phyloP scores from a whole-genome alignment of 306 rosid species.

The Cicer chorassanicum region DNA sequence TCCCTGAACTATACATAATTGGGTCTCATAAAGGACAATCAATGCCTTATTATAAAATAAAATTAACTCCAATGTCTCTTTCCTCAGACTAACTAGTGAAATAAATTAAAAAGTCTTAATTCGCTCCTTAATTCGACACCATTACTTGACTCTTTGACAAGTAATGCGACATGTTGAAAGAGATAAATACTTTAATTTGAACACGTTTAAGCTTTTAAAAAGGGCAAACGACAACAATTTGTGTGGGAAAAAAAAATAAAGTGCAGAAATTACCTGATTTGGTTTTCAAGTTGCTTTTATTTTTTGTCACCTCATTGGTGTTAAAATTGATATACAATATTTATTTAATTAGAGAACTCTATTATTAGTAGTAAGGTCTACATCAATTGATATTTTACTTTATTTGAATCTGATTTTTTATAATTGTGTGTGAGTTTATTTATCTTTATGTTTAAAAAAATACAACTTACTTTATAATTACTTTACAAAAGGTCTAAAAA shows the following conservation, averaged over 20 bases:
- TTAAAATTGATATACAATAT: neutral
- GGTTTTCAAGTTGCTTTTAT: neutral
- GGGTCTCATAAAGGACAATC: constrained; percentile 8
- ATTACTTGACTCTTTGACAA: constrained; percentile 39
- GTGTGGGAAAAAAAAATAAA: neutral
- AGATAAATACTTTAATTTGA: constrained; percentile 43
- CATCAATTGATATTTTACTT: no score
- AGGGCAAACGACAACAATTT: constrained; percentile 47
- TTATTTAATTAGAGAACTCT: neutral
- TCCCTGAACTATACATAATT: constrained; percentile 20
- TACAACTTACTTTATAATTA: neutral
- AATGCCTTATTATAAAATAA: neutral
- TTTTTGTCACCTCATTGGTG: neutral
- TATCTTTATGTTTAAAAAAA: no score
- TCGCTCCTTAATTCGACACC: constrained; percentile 33
- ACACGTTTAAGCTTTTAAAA: constrained; percentile 59
- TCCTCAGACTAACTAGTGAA: constrained; percentile 34
- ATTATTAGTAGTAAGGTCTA: neutral
- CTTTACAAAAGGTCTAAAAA: neutral
- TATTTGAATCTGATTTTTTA: no score
- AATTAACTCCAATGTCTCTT: constrained; percentile 16
- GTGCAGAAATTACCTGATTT: neutral
- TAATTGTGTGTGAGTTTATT: no score
- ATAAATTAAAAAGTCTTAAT: constrained; percentile 34
- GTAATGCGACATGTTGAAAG: constrained; percentile 45